Evolutionary conservation across 371 early-diverging fungal genomes (phyloP).

Genomic region (Funneliformis caledonium): DNA sequence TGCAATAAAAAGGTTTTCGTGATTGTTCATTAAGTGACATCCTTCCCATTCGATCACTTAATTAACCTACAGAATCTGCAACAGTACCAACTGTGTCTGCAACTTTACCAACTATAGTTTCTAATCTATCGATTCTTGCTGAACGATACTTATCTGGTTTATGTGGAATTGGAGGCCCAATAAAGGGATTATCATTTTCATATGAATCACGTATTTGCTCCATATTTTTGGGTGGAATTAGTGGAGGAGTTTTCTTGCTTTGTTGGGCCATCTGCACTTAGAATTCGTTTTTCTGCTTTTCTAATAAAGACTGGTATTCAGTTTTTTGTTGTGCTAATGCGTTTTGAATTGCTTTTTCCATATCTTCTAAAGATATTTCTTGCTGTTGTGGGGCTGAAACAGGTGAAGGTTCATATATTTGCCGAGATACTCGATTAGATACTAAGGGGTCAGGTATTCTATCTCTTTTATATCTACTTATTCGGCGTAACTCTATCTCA

Average conservation of each 20-base stretch:
- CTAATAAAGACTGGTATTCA: too few species aligned
- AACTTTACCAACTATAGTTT: slow-evolving; percentile 1
- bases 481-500: too few species aligned
- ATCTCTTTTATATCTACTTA: too few species aligned
- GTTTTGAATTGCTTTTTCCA: too few species aligned
- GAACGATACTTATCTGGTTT: background rate
- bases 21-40: background rate
- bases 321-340: too few species aligned
- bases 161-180: background rate
- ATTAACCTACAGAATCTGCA: background rate
- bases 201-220: background rate
- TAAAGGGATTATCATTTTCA: background rate
- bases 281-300: background rate
- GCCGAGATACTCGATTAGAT: too few species aligned
- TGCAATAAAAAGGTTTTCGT: slow-evolving; percentile 1
- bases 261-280: background rate
- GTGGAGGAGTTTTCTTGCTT: background rate
- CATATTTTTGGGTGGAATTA: background rate
- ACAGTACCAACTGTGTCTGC: background rate
- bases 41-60: background rate
- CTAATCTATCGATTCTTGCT: slow-evolving; percentile 11
- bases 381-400: background rate
- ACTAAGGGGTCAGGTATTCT: too few species aligned
- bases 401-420: too few species aligned
- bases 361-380: background rate